Evolutionary conservation across 805 yeast species (phyloP).

Genomic region (Saccharomycopsis javanensis): DNA sequence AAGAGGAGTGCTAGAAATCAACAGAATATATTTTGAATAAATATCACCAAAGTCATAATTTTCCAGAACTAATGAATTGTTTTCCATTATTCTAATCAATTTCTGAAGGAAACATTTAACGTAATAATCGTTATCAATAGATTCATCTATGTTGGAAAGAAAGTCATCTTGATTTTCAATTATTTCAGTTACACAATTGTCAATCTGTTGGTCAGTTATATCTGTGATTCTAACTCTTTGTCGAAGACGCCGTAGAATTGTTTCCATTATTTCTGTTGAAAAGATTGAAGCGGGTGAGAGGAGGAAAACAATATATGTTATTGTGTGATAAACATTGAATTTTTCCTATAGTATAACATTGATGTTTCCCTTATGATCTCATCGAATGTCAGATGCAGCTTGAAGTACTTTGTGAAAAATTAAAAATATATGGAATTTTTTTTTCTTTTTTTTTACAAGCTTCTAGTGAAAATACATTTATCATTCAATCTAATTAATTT

Average conservation of each 20-base stretch:
- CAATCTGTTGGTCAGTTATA: slow-evolving; percentile 8
- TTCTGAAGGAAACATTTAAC: slow-evolving; percentile 36
- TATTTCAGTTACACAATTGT: slow-evolving; percentile 20
- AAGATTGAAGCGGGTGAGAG: neutral
- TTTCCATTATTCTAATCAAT: slow-evolving; percentile 26
- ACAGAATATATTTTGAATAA: slow-evolving; percentile 25
- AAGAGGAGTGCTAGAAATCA: neutral
- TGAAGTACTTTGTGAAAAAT: too few relatives aligned
- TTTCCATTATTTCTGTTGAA: slow-evolving; percentile 19
- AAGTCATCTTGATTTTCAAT: slow-evolving; percentile 12
- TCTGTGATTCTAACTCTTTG: slow-evolving; percentile 26
- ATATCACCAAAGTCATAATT: slow-evolving; percentile 32
- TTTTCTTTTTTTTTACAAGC: too few relatives aligned
- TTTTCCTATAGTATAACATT: too few relatives aligned
- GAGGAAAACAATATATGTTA: too few relatives aligned
- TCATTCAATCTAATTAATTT: too few relatives aligned
- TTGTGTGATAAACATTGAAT: too few relatives aligned
- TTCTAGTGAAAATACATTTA: too few relatives aligned
- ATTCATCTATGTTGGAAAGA: neutral
- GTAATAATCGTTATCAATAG: slow-evolving; percentile 40
- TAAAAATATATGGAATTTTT: too few relatives aligned
- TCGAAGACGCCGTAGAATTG: slow-evolving; percentile 21
- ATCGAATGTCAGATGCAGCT: too few relatives aligned
- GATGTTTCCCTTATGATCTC: too few relatives aligned
- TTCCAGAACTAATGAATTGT: slow-evolving; percentile 28